Percentiles rank a stretch among this genome's conserved stretches.
Conservation (phyloP, 75 land plant species). For the Picea sitchensis region DNA sequence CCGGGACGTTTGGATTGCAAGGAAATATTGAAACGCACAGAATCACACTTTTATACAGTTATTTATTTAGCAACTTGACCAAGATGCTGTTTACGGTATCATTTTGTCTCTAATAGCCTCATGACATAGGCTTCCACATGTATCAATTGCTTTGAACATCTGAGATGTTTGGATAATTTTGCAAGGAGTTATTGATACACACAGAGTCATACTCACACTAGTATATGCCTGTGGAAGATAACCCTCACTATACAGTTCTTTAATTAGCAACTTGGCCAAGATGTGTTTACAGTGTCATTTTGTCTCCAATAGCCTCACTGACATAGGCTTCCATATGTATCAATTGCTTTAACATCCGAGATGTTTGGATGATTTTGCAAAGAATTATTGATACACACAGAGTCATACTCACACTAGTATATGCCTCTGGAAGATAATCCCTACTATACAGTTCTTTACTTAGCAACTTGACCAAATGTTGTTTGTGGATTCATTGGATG, state of each 20-base stretch:
- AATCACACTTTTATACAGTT: background rate
- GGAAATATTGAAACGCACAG: too few species aligned
- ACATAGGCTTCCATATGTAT: too few species aligned
- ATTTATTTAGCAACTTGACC: background rate
- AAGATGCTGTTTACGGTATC: background rate
- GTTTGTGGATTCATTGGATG: background rate
- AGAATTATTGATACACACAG: background rate
- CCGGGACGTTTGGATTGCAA: too few species aligned
- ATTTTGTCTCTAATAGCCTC: too few species aligned
- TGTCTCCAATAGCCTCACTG: too few species aligned
- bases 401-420: too few species aligned
- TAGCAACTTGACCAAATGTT: background rate
- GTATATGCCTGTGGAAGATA: background rate
- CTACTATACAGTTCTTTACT: background rate
- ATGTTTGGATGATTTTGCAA: too few species aligned
- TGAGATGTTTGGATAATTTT: too few species aligned
- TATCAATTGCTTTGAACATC: too few species aligned
- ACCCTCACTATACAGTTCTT: background rate
- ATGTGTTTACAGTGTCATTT: background rate
- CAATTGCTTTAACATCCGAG: too few species aligned
- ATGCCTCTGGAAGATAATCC: background rate
- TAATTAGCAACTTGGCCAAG: background rate
- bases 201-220: background rate
- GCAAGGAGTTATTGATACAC: background rate
- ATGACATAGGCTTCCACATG: too few species aligned